Conservation (phyloP, 148 eudicot species). For the Rheum nobile region DNA sequence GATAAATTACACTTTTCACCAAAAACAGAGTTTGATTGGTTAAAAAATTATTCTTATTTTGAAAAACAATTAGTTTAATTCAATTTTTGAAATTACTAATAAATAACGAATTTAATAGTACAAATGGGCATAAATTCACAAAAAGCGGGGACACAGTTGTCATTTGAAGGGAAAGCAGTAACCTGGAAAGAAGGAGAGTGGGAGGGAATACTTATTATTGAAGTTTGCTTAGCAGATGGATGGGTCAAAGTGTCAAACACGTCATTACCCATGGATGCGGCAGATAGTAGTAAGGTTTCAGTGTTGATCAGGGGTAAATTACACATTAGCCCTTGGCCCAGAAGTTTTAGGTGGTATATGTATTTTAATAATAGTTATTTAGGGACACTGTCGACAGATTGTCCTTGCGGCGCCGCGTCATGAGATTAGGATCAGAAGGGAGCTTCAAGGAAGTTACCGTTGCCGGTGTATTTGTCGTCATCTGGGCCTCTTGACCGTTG, state of each 20-base stretch:
- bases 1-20: neutral
- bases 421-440: neutral
- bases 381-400: neutral
- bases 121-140: neutral
- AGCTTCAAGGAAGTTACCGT: conserved; percentile 10
- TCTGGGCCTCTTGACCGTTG: neutral
- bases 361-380: neutral
- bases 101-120: too few species aligned
- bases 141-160: neutral
- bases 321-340: neutral
- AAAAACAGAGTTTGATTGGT: too few species aligned
- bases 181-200: neutral
- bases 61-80: too few species aligned
- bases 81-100: too few species aligned
- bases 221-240: neutral
- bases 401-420: conserved; percentile 6
- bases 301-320: neutral
- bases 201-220: neutral
- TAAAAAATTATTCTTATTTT: too few species aligned
- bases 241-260: conserved; percentile 2
- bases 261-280: neutral
- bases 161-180: neutral
- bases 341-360: neutral
- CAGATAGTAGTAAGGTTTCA: neutral
- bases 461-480: neutral